Conservation (phyloP, 2,329 filamentous ascomycete species). For the Aureobasidium sp. region DNA sequence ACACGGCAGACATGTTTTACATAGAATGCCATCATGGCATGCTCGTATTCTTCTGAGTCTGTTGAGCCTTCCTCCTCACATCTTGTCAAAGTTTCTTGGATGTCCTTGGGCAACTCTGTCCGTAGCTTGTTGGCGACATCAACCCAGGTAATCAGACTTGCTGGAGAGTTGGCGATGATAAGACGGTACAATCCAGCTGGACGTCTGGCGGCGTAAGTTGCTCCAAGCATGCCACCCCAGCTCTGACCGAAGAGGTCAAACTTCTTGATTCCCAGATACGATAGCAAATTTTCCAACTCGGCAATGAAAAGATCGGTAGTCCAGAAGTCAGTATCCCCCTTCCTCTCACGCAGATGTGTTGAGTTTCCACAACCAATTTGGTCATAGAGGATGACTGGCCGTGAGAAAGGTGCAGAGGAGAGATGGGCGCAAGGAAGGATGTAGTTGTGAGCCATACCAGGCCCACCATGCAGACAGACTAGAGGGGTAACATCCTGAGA, state of each 20-base stretch:
- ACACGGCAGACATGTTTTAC: conserved; percentile 22
- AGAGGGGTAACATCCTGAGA: conserved; percentile 22
- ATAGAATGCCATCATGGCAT: conserved; percentile 24
- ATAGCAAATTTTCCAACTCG: conserved; percentile 42
- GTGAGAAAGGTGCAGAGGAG: conserved; percentile 23
- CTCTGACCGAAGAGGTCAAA: conserved; percentile 42
- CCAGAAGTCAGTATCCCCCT: conserved; percentile 41
- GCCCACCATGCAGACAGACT: conserved; percentile 37
- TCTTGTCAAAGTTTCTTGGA: conserved; percentile 22
- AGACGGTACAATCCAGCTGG: conserved; percentile 31
- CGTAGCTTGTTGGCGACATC: conserved; percentile 20
- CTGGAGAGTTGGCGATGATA: conserved; percentile 25
- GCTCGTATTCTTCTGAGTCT: conserved; percentile 25
- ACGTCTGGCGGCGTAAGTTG: conserved; percentile 31
- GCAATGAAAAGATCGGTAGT: conserved; percentile 37
- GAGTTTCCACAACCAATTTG: conserved; percentile 43
- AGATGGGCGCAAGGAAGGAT: conserved; percentile 31
- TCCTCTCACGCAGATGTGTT: conserved; percentile 40
- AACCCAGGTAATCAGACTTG: conserved; percentile 23
- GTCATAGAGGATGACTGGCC: conserved; percentile 46
- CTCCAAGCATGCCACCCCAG: conserved; percentile 46
- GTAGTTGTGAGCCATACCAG: conserved; percentile 33
- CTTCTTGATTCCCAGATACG: conserved; percentile 30
- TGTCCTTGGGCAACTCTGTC: conserved; percentile 19
- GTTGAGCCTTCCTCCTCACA: conserved; percentile 23